These are phyloP conservation scores for Vinca minor DNA, from an alignment of 257 asterid genomes.

Conservation along the genomic window DNA sequence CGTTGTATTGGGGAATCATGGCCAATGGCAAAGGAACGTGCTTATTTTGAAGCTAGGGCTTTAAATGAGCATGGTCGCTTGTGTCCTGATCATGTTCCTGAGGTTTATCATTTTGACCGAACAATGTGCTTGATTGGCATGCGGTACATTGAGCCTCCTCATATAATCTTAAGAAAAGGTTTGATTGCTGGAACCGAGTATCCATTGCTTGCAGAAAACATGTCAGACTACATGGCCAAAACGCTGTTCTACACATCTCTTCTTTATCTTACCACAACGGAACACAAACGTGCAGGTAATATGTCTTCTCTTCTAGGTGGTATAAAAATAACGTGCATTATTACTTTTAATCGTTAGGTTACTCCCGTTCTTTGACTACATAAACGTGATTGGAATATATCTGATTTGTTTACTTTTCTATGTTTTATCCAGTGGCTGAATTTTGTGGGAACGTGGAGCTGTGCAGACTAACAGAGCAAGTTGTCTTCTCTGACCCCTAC, in stretches of 20 bases:
- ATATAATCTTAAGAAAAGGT: constrained; percentile 83
- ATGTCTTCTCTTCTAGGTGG: neutral
- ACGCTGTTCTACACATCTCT: constrained; percentile 85
- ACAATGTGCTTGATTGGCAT: constrained; percentile 85
- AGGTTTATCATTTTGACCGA: constrained; percentile 87
- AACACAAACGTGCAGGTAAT: constrained; percentile 81
- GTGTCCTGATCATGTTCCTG: constrained; percentile 79
- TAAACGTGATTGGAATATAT: neutral
- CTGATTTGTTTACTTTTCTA: constrained; percentile 15
- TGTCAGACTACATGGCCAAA: constrained; percentile 75
- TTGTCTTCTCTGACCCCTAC: constrained; percentile 90
- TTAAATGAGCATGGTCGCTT: constrained; percentile 62
- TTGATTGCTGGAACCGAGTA: constrained; percentile 76
- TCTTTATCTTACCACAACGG: constrained; percentile 72
- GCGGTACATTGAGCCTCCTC: constrained; percentile 95
- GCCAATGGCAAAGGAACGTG: constrained; percentile 97
- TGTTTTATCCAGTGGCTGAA: constrained; percentile 70
- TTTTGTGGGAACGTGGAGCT: constrained; percentile 86
- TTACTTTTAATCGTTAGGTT: neutral
- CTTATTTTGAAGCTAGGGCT: constrained; percentile 67
- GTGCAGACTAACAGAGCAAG: constrained; percentile 95
- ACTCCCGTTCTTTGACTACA: neutral
- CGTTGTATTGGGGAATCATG: constrained; percentile 95
- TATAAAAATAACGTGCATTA: neutral
- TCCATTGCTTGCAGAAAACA: constrained; percentile 78